Base-by-base conservation (phyloP, 2,329 filamentous ascomycete genomes). In the Massarina eburnea region DNA sequence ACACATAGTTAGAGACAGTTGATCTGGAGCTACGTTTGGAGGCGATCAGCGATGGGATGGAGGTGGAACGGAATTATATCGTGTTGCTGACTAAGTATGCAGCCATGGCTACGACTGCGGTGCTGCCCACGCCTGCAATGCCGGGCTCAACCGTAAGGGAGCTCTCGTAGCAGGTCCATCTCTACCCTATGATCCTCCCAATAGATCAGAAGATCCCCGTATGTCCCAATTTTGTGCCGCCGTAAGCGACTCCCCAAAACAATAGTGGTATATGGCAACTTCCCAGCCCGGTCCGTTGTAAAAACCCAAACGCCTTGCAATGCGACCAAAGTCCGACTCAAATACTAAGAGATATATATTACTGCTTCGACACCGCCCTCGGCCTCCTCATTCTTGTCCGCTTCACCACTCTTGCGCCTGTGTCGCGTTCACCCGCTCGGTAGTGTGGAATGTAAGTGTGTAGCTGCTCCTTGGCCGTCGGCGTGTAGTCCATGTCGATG, bases 271-370 rank as follows among this genome's bases (percentile, higher is more conserved):
- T 62, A 58, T 51, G 51, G 44, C 55, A 48, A 48, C 3, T 22
- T 43, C 22, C 38, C 43, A 39, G 26, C 41, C 17, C 38, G 12
- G 7, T 26, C 24, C 7, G 24, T 12, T 12, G 32, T 30, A 48
- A 52, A n/a, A 46, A 29, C 49, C 49, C 49, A 61, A 63, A 68
- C 64, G 59, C 66, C 64, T 26, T 58, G 55, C 59, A 62, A 66
- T 68, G 61, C 61, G 51, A 38, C 22, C 32, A 35, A n/a, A n/a
- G n/a, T n/a, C n/a, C n/a, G n/a, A n/a, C n/a, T 48, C 27, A 40
- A 46, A 48, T 43, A n/a, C 22, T 34, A 29, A 21, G 36, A 37
- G 30, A 34, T 42, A 10, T 8, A 20, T 39, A 30, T 51, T 53
- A 61, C 36, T 37, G 58, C 51, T 63, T 61, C 24, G 57, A 41